Percentiles rank a stretch among this genome's conserved stretches.
Evolutionary conservation across 1,284 basidiomycete genomes (phyloP).

Genomic region (Pseudozyma pruni): DNA sequence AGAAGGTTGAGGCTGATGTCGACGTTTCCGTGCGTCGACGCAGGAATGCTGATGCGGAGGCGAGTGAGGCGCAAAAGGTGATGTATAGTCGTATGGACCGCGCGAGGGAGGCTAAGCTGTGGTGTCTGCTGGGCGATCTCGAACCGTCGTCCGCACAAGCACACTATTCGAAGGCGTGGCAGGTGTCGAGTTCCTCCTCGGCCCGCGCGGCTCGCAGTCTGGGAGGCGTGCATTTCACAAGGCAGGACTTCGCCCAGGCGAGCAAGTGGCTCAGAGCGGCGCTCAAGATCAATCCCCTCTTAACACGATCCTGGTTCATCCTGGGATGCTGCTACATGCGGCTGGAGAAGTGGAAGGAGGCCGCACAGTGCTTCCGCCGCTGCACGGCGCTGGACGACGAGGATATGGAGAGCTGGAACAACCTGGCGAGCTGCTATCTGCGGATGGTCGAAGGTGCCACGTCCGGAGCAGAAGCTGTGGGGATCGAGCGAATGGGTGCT

Average conservation of each 20-base stretch:
- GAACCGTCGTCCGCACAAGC: constrained; percentile 75
- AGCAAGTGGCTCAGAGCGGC: constrained; percentile 76
- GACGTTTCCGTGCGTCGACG: constrained; percentile 38
- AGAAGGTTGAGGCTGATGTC: constrained; percentile 61
- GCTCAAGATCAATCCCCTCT: constrained; percentile 87
- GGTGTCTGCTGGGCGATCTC: constrained; percentile 94
- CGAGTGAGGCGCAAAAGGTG: constrained; percentile 68
- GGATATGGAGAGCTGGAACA: constrained; percentile 98
- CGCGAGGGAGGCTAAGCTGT: constrained; percentile 86
- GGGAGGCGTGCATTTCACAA: constrained; percentile 83
- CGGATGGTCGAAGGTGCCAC: constrained; percentile 54
- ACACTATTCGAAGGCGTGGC: constrained; percentile 88
- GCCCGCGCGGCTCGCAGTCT: constrained; percentile 90
- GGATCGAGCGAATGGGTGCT: constrained; percentile 35
- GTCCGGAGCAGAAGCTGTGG: constrained; percentile 27
- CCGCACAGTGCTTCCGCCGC: constrained; percentile 82
- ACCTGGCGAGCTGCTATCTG: constrained; percentile 93
- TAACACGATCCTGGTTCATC: constrained; percentile 91
- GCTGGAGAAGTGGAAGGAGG: constrained; percentile 78
- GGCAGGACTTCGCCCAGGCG: constrained; percentile 75
- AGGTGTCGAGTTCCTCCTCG: constrained; percentile 79
- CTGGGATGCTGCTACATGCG: constrained; percentile 89
- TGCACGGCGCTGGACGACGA: constrained; percentile 93
- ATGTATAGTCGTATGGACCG: constrained; percentile 74
- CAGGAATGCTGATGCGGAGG: constrained; percentile 3